Percentiles rank a stretch among this genome's conserved stretches.
phyloP scores from a whole-genome alignment of 805 yeast species.

The Clavispora phyllophila region DNA sequence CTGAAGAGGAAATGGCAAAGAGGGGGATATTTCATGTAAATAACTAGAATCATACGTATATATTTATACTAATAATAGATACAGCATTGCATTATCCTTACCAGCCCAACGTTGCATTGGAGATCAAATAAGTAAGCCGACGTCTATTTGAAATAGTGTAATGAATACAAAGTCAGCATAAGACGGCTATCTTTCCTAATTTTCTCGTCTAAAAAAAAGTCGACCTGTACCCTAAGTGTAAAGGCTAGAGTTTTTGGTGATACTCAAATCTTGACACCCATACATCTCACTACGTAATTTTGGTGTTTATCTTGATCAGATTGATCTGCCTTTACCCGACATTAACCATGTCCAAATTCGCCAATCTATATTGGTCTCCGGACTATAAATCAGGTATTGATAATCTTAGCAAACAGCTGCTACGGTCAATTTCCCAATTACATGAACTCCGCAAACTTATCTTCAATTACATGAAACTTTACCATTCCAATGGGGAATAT shows the following conservation, averaged over 20 bases:
- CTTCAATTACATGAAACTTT: slow-evolving; percentile 31
- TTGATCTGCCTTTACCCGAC: not conserved
- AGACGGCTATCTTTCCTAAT: too few relatives aligned
- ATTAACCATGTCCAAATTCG: slow-evolving; percentile 15
- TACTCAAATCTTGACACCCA: too few relatives aligned
- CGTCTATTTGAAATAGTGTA: too few relatives aligned
- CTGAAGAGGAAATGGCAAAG: slow-evolving; percentile 7
- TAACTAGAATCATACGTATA: not conserved
- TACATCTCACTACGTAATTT: too few relatives aligned
- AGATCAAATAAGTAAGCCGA: too few relatives aligned
- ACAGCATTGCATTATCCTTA: not conserved
- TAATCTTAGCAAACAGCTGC: slow-evolving; percentile 24
- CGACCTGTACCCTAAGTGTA: too few relatives aligned
- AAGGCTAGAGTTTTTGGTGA: too few relatives aligned
- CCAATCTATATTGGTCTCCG: slow-evolving; percentile 39
- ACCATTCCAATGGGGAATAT: slow-evolving; percentile 28
- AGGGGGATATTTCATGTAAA: slow-evolving; percentile 3
- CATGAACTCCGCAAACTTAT: slow-evolving; percentile 38
- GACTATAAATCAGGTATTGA: slow-evolving; percentile 37
- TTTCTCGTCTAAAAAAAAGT: too few relatives aligned
- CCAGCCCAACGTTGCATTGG: too few relatives aligned
- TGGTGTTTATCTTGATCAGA: not conserved
- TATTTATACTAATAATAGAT: not conserved
- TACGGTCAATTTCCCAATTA: slow-evolving; percentile 31
- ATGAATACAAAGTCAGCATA: too few relatives aligned